Conservation (phyloP, 1,284 basidiomycete species). For the Heterobasidion irregulare region DNA sequence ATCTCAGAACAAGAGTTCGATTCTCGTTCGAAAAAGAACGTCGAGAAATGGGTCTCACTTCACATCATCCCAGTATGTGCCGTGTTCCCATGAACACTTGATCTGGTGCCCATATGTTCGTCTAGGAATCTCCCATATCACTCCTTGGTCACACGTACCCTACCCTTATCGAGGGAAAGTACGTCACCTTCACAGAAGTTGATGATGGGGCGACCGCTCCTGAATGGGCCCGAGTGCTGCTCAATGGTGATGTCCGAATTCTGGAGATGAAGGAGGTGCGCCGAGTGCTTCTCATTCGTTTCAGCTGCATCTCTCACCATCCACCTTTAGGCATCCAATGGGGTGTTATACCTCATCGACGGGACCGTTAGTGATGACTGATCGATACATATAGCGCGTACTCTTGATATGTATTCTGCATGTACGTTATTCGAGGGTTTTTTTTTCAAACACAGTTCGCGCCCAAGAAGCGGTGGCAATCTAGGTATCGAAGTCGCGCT, state of each 20-base stretch:
- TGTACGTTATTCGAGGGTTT: neutral
- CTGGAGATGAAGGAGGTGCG: constrained; percentile 48
- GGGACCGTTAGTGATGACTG: constrained; percentile 40
- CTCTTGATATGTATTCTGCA: neutral
- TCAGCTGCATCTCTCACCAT: constrained; percentile 3
- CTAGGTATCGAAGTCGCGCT: too few species aligned
- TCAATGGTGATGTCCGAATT: constrained; percentile 47
- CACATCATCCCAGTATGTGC: constrained; percentile 66
- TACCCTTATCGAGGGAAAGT: constrained; percentile 49
- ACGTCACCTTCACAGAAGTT: constrained; percentile 38
- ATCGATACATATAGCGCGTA: neutral
- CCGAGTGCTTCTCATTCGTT: constrained; percentile 1
- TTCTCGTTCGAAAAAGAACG: constrained; percentile 45
- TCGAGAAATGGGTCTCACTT: constrained; percentile 63
- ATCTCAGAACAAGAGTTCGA: constrained; percentile 62
- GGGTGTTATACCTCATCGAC: constrained; percentile 65
- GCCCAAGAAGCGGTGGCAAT: too few species aligned
- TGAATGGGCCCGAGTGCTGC: constrained; percentile 47
- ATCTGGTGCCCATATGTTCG: constrained; percentile 1
- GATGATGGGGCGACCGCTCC: constrained; percentile 24
- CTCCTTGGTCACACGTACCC: constrained; percentile 28
- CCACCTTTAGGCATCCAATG: constrained; percentile 49
- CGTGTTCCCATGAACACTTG: neutral
- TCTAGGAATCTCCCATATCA: constrained; percentile 33
- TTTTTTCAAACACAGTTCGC: too few species aligned